Percentiles rank a stretch among this genome's conserved stretches.
phyloP scores from a whole-genome alignment of 345 rosid genomes.

The Iberis pinnata region DNA sequence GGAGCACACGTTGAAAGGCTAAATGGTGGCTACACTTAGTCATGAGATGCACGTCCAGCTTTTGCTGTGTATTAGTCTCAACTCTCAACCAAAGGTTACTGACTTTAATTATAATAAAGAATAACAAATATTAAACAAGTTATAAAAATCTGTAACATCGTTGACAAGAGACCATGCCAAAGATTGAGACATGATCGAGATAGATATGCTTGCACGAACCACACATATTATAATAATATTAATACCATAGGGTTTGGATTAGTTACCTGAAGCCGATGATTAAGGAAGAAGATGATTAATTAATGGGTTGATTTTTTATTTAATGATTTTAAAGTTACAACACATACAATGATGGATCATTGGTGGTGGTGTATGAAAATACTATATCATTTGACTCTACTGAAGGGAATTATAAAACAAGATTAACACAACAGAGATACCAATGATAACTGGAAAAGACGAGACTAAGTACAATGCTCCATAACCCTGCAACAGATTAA shows the following conservation, averaged over 20 bases:
- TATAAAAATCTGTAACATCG: not conserved
- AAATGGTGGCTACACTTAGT: slow-evolving; percentile 18
- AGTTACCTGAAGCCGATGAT: slow-evolving; percentile 18
- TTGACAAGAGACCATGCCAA: slow-evolving; percentile 29
- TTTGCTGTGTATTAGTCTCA: slow-evolving; percentile 18
- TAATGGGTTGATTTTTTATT: slow-evolving; percentile 3
- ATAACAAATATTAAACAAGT: not conserved
- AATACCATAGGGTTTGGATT: slow-evolving; percentile 13
- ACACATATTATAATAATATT: slow-evolving; percentile 16
- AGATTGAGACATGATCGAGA: slow-evolving; percentile 26
- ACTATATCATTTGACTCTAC: slow-evolving; percentile 31
- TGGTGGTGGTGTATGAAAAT: slow-evolving; percentile 10
- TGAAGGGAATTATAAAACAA: slow-evolving; percentile 89
- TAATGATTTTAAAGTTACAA: slow-evolving; percentile 22
- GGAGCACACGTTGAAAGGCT: slow-evolving; percentile 25
- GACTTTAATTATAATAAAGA: slow-evolving; percentile 15
- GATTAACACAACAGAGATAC: slow-evolving; percentile 74
- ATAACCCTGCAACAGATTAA: slow-evolving; percentile 59
- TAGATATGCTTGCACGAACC: slow-evolving; percentile 20
- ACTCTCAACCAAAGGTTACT: slow-evolving; percentile 29
- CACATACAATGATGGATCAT: slow-evolving; percentile 19
- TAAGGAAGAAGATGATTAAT: slow-evolving; percentile 9
- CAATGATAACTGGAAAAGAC: slow-evolving; percentile 86
- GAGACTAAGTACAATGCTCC: slow-evolving; percentile 88
- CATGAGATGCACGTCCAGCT: slow-evolving; percentile 32